Evolutionary conservation across 306 rosid genomes (phyloP), one percentile per base, ranked within the genome.

Genomic region (Inga oerstediana): DNA sequence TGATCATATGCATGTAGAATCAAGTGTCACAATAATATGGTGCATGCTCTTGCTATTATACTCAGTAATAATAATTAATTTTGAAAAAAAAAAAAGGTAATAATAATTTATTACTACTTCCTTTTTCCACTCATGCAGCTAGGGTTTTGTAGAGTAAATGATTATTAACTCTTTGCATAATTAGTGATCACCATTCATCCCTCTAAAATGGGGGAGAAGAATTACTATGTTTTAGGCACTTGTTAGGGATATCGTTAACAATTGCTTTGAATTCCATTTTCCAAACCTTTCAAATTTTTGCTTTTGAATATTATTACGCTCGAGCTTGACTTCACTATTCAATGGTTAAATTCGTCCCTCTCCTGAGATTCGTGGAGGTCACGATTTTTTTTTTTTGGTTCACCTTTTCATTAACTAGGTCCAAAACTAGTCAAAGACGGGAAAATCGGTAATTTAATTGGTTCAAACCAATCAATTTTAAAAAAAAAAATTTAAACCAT

Each of bases 11-110:
- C 39, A 32, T 34, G 4, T 3, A 48, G 72, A 74, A 61, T 37
- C 48, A 78, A 51, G 22, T 41, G 48, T 69, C 84, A 35, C 49
- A 22, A 30, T 80, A 27, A 77, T 49, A 62, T 48, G 46, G 66
- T 77, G 66, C 76, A 75, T 52, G 74, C 17, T 17, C 20, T 35
- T 39, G 30, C 16, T 48, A 46, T 49, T 49, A 49, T 24, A 7
- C 11, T 7, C 27, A 20, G 22, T 7, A 19, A 56, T 52, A 52
- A 52, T 52, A 51, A 69, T 58, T 56, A 46, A 48, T 48, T 48
- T 45, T 45, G 49, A 27, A 27, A 10, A 12, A 27, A 10, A 12
- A 48, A 48, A 13, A 48, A 48, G 56, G 3, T 20, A 56, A 20
- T 56, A 19, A 20, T 56, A 52, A 70, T 59, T 59, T 20, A 54